Base-by-base conservation (phyloP, 345 rosid genomes). In the Bruguiera gymnorhiza region DNA sequence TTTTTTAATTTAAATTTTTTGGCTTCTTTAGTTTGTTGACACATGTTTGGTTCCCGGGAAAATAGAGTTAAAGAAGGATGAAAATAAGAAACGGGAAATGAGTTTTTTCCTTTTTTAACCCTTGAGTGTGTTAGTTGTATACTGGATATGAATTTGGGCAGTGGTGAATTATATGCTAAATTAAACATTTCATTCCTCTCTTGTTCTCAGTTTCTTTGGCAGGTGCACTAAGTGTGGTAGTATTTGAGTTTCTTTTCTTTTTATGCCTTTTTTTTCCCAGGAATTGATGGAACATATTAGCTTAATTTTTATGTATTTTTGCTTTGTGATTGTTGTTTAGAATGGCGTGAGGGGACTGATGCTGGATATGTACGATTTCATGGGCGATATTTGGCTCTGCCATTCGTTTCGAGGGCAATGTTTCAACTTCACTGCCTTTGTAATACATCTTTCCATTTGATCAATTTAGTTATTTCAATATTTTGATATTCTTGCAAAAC, bases 361-460 rank as follows among this genome's bases (percentile, higher is more conserved):
- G 99, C 70, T 95, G 81, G 99, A 95, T 80, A 90, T 95, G 99
- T 95, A 95, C 64, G 97, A 95, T 80, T 92, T 87, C 59, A 73
- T 87, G 62, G 81, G 76, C 5, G 97, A 94, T 76, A 85, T 94
- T 56, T 94, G 98, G 98, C 98, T 94, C 54, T 94, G 98, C 75
- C 98, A 94, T 85, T 94, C 98, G 0, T 90, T 94, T 81, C 82
- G 75, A 34, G 97, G 98, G 31, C 93, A 91, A 81, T 94, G 98
- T 73, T 94, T 80, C 87, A 91, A 91, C 85, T 88, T 94, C 93
- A 91, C 98, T 0, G 99, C 99, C 62, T 95, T 95, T 76, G 99
- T 95, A 90, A 89, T 61, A 55, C 63, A n/a, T 16, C 61, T n/a
- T 26, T 36, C 55, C 39, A 63, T 66, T 59, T 59, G 76, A 67